Conservation (phyloP, 495 filamentous ascomycete species). For the Hyaloscypha hepaticicola region DNA sequence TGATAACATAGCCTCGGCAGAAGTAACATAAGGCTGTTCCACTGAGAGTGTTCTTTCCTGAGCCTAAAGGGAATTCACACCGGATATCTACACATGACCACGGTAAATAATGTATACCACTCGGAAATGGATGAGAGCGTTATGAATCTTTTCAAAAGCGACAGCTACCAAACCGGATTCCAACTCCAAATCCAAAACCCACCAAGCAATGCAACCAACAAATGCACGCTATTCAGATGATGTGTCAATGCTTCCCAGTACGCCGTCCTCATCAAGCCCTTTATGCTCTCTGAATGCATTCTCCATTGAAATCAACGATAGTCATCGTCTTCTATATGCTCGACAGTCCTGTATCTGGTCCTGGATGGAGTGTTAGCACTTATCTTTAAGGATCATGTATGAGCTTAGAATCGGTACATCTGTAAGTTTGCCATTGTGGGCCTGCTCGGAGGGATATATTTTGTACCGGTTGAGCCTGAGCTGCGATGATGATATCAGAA, state of each 20-base stretch:
- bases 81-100: no score
- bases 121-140: no score
- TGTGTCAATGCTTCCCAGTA: not conserved
- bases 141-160: no score
- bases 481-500: conserved; percentile 6
- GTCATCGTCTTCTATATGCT: conserved; percentile 7
- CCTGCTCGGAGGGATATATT: conserved; percentile 20
- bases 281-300: not conserved
- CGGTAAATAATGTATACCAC: no score
- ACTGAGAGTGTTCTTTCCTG: no score
- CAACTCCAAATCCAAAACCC: not conserved
- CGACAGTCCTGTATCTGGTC: conserved; percentile 19
- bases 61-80: no score
- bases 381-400: not conserved
- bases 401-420: not conserved
- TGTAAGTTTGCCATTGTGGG: not conserved
- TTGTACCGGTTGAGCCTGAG: conserved; percentile 24
- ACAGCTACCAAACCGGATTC: no score
- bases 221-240: not conserved
- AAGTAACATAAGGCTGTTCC: no score
- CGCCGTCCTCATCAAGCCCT: not conserved
- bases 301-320: not conserved
- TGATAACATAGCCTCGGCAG: no score
- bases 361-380: not conserved
- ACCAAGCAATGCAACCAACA: conserved; percentile 3